Base-by-base conservation (phyloP, 352 stramenopile species). In the Pythium phragmiticola region DNA sequence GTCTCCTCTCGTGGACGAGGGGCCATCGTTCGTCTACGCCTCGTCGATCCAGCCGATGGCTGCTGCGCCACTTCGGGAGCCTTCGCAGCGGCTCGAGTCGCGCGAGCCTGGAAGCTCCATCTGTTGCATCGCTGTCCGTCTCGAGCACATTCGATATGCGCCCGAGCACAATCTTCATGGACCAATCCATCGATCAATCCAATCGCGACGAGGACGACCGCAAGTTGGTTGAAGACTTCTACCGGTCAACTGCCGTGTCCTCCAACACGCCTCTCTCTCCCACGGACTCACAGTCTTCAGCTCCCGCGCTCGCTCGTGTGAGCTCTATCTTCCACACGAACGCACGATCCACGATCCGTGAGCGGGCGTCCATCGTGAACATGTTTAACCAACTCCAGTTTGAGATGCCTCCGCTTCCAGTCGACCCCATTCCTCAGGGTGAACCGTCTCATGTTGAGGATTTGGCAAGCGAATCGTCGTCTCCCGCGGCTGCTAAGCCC, bases 301-400 rank as follows among this genome's bases (percentile, higher is more conserved):
- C n/a, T 17, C 19, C 14, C 12, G 36, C 48, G 21, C 26, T 65
- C 34, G 16, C 48, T 9, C 58, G 58, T 47, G 47, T 58, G 19
- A 65, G 48, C 26, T 65, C 58, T n/a, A 33, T 65, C 3, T 65
- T 65, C 37, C 17, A 65, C 8, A 41, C 59, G 13, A 34, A n/a
- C 3, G 48, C 49, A 8, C 63, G 56, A 13, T 70, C 63, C 11
- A 62, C 63, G 23, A 70, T 70, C 51, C 63, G 56, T 34, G 49
- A 70, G 7, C 63, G 63, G 13, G 63, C 56, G 7, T 64, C 63
- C 1, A 57, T 65, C 23, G 42, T 62, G 5, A 65, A 70, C 21
- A 14, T 70, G 14, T 70, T 70, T 36, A 65, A 70, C 36, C 36
- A 70, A 5, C 50, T 70, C 11, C 56, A 70, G 37, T 70, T 70